Base-by-base conservation (phyloP, 2,329 filamentous ascomycete species). In the Xylariaceae sp. region DNA sequence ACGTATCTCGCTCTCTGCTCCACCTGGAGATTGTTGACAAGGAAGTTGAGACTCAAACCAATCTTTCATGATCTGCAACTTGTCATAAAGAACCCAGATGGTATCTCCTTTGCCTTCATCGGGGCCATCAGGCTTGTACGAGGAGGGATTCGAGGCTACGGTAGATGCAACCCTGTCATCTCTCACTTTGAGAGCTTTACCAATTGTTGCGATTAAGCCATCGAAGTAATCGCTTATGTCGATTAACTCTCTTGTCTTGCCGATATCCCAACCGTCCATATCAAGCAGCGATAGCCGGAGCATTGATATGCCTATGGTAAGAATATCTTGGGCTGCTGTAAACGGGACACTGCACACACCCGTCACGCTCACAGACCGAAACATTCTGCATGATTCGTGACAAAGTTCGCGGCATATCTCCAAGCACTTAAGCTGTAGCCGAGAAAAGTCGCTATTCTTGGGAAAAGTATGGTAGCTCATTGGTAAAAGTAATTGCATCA, bases 381-480 rank as follows among this genome's bases (percentile, higher is more conserved):
- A 40, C 6, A 62, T 54, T 19, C 56, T 55, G 22, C 67, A 65
- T 45, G 65, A 71, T 4, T 58, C 55, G 33, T 52, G 56, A 12
- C 63, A 61, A 32, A 67, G 63, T 20, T 61, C 47, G 7, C 71
- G 53, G 47, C 67, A 67, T 45, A 65, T 62, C 8, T 58, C 52
- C 40, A 72, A 59, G 35, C 64, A 65, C 41, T 66, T 59, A 2
- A 52, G 35, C 22, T 60, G 58, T 21, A 55, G 36, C 11, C 44
- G 44, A 4, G 50, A 47, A 12, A 40, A 22, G 19, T 34, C 37
- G 35, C 57, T 55, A 19, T 54, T 55, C 2, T 58, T 52, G 6
- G 61, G 53, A n/a, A n/a, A n/a, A 16, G 53, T 39, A 50, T 62
- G 52, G 32, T 55, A 57, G 5, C 67, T 67, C 6, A 67, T 68